Evolutionary conservation across 139 green algal species (phyloP).

Genomic region (Chlorella sp.): DNA sequence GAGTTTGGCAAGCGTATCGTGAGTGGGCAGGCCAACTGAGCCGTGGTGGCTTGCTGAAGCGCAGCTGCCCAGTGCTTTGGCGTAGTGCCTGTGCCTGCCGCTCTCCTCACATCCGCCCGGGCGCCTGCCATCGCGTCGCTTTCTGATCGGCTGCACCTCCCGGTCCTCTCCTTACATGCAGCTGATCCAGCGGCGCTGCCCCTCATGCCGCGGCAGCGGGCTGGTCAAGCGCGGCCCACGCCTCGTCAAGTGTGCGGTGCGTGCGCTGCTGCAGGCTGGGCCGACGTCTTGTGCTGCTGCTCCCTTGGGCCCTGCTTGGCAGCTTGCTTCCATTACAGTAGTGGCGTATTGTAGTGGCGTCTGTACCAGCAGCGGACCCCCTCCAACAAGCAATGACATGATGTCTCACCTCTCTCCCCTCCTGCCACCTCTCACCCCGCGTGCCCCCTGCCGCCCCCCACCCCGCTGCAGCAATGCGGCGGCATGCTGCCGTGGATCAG

Average conservation of each 20-base stretch:
- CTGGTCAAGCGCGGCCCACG: conserved; percentile 66
- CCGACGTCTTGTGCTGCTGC: no score
- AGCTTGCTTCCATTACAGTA: no score
- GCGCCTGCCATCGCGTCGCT: no score
- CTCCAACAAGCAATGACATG: no score
- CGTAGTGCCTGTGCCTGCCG: background rate
- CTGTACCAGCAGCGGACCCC: no score
- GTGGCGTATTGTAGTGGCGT: no score
- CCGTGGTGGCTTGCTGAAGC: no score
- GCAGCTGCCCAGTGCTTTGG: no score
- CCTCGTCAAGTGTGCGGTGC: conserved; percentile 29
- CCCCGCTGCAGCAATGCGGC: conserved; percentile 71
- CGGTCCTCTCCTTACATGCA: background rate
- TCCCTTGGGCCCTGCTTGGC: no score
- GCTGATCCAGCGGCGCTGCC: conserved; percentile 81
- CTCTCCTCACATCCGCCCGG: no score
- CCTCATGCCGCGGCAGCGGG: conserved; percentile 71
- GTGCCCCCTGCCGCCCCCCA: background rate
- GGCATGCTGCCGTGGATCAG: conserved; percentile 89
- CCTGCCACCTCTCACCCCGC: background rate
- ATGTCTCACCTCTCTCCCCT: background rate
- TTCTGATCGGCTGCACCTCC: no score
- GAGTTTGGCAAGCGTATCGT: conserved; percentile 91
- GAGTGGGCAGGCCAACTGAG: no score
- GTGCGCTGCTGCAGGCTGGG: background rate